These are phyloP conservation scores for Nadsonia fulvescens DNA, from an alignment of 805 yeast genomes.

Conservation along the genomic window DNA sequence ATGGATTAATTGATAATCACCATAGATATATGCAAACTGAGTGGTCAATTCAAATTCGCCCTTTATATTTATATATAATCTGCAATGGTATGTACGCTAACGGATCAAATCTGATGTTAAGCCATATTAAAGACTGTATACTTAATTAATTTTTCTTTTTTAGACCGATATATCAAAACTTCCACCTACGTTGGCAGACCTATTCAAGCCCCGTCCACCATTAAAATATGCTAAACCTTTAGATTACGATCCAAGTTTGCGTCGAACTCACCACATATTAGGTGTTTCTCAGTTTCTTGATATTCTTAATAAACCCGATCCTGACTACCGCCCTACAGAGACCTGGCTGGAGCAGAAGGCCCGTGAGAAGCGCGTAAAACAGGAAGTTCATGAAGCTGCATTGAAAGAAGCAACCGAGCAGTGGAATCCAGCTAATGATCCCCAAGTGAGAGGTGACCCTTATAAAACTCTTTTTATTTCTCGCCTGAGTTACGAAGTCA, in stretches of 20 bases:
- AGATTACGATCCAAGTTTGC: conserved; percentile 30
- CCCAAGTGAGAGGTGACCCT: conserved; percentile 52
- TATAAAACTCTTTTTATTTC: conserved; percentile 62
- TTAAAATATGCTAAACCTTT: conserved; percentile 28
- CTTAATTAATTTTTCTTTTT: too few species aligned
- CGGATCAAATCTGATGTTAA: background rate
- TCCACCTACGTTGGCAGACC: conserved; percentile 27
- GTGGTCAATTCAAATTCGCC: background rate
- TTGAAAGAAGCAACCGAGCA: conserved; percentile 21
- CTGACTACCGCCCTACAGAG: conserved; percentile 18
- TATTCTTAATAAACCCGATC: conserved; percentile 15
- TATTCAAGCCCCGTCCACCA: conserved; percentile 43
- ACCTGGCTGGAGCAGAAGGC: conserved; percentile 17
- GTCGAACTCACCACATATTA: conserved; percentile 29
- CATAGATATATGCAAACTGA: background rate
- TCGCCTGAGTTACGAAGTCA: conserved; percentile 43
- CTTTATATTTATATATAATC: conserved; percentile 5
- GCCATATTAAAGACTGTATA: conserved; percentile 1
- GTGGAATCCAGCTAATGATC: conserved; percentile 42
- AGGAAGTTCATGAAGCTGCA: conserved; percentile 12
- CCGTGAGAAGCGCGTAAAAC: conserved; percentile 15
- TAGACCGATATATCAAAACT: conserved; percentile 24
- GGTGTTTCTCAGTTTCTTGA: conserved; percentile 25
- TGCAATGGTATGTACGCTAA: too few species aligned
- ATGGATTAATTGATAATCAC: too few species aligned